Evolutionary conservation across 2,329 filamentous ascomycete genomes (phyloP), one percentile per base, ranked within the genome.

Genomic region (Penicillium sp.): DNA sequence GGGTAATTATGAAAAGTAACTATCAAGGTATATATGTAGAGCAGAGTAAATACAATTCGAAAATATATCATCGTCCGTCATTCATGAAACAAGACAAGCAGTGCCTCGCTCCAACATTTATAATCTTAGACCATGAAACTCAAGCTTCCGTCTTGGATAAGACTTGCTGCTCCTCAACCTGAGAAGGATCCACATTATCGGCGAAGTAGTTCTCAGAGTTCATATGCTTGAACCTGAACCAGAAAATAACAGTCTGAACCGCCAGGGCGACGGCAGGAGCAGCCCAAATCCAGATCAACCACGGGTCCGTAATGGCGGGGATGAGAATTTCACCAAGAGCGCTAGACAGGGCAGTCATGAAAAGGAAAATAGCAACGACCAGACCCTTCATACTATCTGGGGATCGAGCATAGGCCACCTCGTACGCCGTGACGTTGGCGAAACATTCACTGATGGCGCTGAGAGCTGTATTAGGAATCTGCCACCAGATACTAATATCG

Each of bases 191-290:
- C 10, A 44, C 9, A 13, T 27, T 19, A n/a, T 25, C 23, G 9
- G 42, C 42, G 3, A 44, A 44, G 42, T 44, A 44, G 25, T 44
- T 44, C 42, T 44, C 42, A n/a, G 42, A 29, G 15, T 44, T 44
- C 42, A 44, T 19, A 19, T 44, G 42, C 17, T 70, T 74, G 62
- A 82, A 81, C 23, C 75, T 68, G 68, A 74, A 78, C 69, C 74
- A 80, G 66, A 84, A 83, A 53, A 82, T 65, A 29, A 79, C 64
- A 0, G 79, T 81, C 65, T 83, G 77, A 4, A 78, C 68, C 29
- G 73, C 75, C 2, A 82, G 74, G 6, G 77, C 80, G 43, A 83
- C 80, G 2, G 78, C 78, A 4, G 80, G 79, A 23, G 77, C 81
- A 6, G 71, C 78, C 73, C 79, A 81, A 13, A 79, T 64, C 78